These are phyloP conservation scores for Eucalyptus coolabah DNA, from an alignment of 345 rosid genomes.

Conservation along the genomic window DNA sequence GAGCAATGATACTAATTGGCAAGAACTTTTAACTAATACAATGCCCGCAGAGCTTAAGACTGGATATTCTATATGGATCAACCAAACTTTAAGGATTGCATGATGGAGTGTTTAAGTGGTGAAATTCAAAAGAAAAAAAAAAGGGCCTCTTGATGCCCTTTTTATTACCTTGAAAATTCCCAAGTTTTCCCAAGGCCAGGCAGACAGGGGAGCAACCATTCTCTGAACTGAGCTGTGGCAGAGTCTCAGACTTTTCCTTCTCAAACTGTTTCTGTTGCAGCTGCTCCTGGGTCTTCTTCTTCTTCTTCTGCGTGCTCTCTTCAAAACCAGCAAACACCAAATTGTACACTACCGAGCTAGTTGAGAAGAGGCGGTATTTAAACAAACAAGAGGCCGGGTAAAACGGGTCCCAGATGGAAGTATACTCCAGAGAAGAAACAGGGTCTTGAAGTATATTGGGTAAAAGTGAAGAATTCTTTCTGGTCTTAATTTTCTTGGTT, in stretches of 20 bases:
- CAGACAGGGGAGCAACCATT: conserved; percentile 56
- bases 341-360: background rate
- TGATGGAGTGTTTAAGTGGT: background rate
- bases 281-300: background rate
- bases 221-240: background rate
- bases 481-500: background rate
- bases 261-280: background rate
- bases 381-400: background rate
- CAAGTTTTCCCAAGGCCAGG: conserved; percentile 91
- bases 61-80: background rate
- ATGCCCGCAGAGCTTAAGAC: background rate
- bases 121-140: background rate
- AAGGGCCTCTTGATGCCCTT: background rate
- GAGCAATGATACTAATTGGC: background rate
- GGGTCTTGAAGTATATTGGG: background rate
- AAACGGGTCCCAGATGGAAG: background rate
- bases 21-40: background rate
- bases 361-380: background rate
- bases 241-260: background rate
- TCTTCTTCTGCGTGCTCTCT: background rate
- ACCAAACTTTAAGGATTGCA: background rate
- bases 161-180: conserved; percentile 67
- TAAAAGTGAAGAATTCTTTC: background rate
- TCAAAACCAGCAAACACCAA: background rate
- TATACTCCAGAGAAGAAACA: background rate